These are phyloP conservation scores for Teratosphaeriaceae sp. DNA, from an alignment of 2,329 filamentous ascomycete genomes.

Conservation along the genomic window DNA sequence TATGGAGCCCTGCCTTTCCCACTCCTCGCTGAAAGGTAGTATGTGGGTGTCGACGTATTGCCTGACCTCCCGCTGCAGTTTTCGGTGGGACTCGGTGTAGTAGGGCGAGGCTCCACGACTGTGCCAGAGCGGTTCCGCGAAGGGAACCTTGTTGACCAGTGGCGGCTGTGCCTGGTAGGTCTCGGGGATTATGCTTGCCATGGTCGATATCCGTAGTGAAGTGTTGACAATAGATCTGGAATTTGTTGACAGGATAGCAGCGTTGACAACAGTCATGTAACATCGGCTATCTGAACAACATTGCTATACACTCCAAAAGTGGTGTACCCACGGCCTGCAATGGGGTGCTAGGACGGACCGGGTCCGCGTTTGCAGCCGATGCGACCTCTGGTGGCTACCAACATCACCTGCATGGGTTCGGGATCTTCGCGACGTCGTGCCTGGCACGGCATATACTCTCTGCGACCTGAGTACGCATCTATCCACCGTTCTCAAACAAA, in stretches of 20 bases:
- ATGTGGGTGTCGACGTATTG: slow-evolving; percentile 54
- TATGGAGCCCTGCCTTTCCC: slow-evolving; percentile 49
- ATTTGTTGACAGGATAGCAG: not conserved
- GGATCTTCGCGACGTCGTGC: no score
- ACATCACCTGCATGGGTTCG: no score
- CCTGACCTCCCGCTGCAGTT: slow-evolving; percentile 50
- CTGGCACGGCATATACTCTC: no score
- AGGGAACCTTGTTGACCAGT: not conserved
- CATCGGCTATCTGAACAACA: no score
- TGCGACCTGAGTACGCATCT: no score
- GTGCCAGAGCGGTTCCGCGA: slow-evolving; percentile 39
- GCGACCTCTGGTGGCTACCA: no score
- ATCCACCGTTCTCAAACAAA: no score
- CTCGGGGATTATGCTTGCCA: not conserved
- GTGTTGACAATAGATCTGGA: not conserved
- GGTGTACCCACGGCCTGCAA: no score
- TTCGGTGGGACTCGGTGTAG: slow-evolving; percentile 56
- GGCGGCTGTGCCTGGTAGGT: not conserved
- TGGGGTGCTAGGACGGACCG: no score
- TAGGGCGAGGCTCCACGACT: slow-evolving; percentile 50
- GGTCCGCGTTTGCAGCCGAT: no score
- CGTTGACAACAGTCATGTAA: not conserved
- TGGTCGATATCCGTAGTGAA: not conserved
- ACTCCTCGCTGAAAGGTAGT: slow-evolving; percentile 49
- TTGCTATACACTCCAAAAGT: no score